Percentiles rank a stretch among this genome's conserved stretches.
phyloP scores from a whole-genome alignment of 768 basidiomycete species.

The Termitomyces eurrhizus region DNA sequence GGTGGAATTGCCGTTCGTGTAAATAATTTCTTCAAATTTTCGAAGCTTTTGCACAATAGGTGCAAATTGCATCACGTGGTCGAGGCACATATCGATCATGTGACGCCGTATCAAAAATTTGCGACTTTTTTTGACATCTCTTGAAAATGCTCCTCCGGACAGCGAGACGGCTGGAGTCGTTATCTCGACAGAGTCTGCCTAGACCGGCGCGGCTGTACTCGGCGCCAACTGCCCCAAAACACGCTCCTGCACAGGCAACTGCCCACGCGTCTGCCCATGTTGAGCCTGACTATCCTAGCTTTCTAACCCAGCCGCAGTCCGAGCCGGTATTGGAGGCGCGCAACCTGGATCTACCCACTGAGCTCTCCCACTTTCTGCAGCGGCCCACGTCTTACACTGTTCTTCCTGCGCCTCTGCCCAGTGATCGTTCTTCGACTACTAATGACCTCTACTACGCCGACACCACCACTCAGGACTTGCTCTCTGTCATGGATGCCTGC shows the following conservation, averaged over 20 bases:
- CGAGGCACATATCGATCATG: not conserved
- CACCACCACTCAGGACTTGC: constrained; percentile 60
- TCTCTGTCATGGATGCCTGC: constrained; percentile 83
- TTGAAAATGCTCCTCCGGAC: constrained; percentile 36
- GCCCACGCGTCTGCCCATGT: constrained; percentile 25
- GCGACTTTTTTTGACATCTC: no score
- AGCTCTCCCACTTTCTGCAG: constrained; percentile 50
- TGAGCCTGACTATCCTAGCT: constrained; percentile 36
- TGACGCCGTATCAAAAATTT: not conserved
- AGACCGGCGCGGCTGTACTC: constrained; percentile 71
- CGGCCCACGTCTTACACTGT: constrained; percentile 49
- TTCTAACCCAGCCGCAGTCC: constrained; percentile 16
- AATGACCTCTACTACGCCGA: constrained; percentile 60
- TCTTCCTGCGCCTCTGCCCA: constrained; percentile 64
- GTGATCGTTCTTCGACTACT: constrained; percentile 32
- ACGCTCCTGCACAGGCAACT: constrained; percentile 50
- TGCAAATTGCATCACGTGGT: constrained; percentile 3
- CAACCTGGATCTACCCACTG: constrained; percentile 16
- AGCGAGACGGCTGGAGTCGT: constrained; percentile 39
- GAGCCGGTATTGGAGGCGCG: constrained; percentile 7
- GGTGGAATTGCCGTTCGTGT: constrained; percentile 10
- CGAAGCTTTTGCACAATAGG: constrained; percentile 9
- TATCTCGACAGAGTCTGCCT: constrained; percentile 64
- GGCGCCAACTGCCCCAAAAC: constrained; percentile 51
- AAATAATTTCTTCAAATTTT: constrained; percentile 11